Evolutionary conservation across 345 rosid species (phyloP).

Genomic region (Eucalyptus curtisii): DNA sequence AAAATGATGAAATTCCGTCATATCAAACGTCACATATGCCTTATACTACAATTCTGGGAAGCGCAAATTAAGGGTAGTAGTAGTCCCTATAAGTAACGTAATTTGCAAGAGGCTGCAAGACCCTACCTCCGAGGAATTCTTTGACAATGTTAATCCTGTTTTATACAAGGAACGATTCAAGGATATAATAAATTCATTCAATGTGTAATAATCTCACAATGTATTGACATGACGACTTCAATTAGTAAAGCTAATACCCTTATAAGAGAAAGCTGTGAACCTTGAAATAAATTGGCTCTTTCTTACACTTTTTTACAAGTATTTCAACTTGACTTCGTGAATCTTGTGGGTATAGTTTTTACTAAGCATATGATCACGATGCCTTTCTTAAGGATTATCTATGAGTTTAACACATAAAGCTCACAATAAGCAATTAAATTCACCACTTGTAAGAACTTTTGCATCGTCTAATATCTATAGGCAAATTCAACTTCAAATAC

Average conservation of each 20-base stretch:
- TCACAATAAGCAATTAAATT: neutral
- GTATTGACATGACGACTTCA: neutral
- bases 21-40: neutral
- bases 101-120: neutral
- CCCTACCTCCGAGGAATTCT: neutral
- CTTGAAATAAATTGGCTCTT: neutral
- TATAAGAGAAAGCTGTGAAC: neutral
- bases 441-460: conserved; percentile 14
- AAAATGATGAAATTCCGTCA: neutral
- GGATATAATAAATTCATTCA: neutral
- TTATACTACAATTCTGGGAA: neutral
- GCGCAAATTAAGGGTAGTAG: no score
- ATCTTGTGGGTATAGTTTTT: no score
- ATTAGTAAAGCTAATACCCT: neutral
- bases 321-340: neutral
- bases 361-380: neutral
- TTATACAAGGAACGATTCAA: neutral
- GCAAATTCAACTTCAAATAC: conserved; percentile 4
- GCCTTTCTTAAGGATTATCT: neutral
- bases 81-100: neutral
- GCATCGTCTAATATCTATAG: conserved; percentile 8
- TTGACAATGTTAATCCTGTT: neutral
- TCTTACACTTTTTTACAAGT: neutral
- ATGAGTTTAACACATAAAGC: neutral
- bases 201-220: neutral